These are phyloP conservation scores for Amauroascus niger DNA, from an alignment of 2,329 filamentous ascomycete species.

Conservation along the genomic window DNA sequence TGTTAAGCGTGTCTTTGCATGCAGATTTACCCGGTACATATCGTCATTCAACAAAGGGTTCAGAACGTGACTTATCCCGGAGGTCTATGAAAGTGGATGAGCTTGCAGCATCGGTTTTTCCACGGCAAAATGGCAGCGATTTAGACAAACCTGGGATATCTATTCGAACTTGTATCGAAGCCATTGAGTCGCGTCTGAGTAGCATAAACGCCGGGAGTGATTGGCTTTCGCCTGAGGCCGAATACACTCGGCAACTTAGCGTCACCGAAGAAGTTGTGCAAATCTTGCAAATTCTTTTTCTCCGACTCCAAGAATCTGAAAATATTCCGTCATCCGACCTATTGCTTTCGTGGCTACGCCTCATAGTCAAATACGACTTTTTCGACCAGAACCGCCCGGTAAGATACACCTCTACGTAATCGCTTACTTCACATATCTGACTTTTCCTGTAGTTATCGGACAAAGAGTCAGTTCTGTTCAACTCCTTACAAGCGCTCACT, in stretches of 20 bases:
- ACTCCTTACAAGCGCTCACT: constrained; percentile 59
- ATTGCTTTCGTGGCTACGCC: constrained; percentile 62
- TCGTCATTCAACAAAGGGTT: constrained; percentile 8
- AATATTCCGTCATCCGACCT: constrained; percentile 50
- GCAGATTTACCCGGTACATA: constrained; percentile 18
- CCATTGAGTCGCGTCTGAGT: constrained; percentile 27
- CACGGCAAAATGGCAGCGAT: constrained; percentile 22
- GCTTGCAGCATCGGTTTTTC: constrained; percentile 27
- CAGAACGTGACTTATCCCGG: not conserved
- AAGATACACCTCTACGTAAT: constrained; percentile 25
- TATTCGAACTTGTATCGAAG: constrained; percentile 29
- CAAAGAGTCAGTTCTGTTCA: constrained; percentile 30
- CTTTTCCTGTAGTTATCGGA: constrained; percentile 29
- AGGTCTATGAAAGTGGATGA: constrained; percentile 19
- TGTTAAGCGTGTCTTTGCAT: constrained; percentile 28
- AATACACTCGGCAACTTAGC: constrained; percentile 54
- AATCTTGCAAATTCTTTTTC: constrained; percentile 62
- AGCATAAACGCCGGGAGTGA: constrained; percentile 29
- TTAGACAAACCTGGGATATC: constrained; percentile 20
- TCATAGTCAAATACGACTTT: constrained; percentile 60
- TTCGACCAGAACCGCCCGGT: constrained; percentile 55
- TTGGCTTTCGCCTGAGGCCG: constrained; percentile 47
- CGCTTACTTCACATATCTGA: constrained; percentile 14
- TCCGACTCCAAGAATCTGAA: constrained; percentile 53
- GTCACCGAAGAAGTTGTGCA: constrained; percentile 63